These are phyloP conservation scores for Euphrasia arctica DNA, from an alignment of 305 asterid genomes.

Conservation along the genomic window DNA sequence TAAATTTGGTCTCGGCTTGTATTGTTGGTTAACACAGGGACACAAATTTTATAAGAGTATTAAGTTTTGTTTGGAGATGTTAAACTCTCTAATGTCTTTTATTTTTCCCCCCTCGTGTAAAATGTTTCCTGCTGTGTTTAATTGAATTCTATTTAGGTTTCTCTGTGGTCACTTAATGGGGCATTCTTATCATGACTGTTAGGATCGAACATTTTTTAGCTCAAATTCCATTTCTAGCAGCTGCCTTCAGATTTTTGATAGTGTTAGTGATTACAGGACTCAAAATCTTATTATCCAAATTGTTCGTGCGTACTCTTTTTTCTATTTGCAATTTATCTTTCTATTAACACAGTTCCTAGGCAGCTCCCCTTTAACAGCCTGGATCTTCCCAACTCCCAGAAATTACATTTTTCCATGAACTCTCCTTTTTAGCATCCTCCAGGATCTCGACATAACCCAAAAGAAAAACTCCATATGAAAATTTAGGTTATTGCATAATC, in stretches of 20 bases:
- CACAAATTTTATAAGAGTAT: slow-evolving; percentile 11
- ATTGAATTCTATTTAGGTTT: not conserved
- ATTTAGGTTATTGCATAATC: slow-evolving; percentile 10
- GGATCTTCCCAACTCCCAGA: not conserved
- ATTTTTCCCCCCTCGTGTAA: not conserved
- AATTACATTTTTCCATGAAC: slow-evolving; percentile 3
- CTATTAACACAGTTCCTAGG: not conserved
- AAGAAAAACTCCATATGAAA: slow-evolving; percentile 8
- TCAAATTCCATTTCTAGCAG: slow-evolving; percentile 9
- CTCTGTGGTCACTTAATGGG: not conserved
- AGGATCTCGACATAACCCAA: not conserved
- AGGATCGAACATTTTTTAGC: not conserved
- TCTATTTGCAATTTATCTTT: slow-evolving; percentile 2
- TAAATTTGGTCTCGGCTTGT: slow-evolving; percentile 15
- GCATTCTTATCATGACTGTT: slow-evolving; percentile 4
- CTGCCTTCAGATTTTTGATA: slow-evolving; percentile 15
- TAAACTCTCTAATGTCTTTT: not conserved
- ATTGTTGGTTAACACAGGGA: slow-evolving; percentile 10
- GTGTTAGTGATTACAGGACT: not conserved
- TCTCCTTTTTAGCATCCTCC: slow-evolving; percentile 4
- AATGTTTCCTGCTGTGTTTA: not conserved
- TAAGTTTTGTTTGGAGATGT: slow-evolving; percentile 7
- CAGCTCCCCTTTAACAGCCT: slow-evolving; percentile 1
- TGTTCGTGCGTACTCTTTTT: not conserved
- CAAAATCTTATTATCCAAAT: not conserved